Base-by-base conservation (phyloP, 148 eudicot species). In the Arbutus unedo region DNA sequence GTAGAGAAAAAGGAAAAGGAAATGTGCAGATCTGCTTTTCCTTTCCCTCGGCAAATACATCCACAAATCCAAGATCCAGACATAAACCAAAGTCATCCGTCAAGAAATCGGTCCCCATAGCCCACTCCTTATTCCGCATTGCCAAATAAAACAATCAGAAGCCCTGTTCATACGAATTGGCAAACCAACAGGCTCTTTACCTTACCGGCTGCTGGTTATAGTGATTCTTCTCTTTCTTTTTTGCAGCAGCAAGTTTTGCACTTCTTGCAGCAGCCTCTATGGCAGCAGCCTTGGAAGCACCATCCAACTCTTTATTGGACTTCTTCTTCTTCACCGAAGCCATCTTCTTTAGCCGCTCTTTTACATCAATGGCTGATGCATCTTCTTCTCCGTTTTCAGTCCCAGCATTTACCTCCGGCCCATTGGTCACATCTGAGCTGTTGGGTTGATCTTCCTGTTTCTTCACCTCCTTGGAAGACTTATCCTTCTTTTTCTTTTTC, bases 201-300 rank as follows among this genome's bases (percentile, higher is more conserved):
- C 93, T 62, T 21, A 89, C 90, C 2, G 93, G 93, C 77, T 91
- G 93, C 83, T 91, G 93, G 87, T 91, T 91, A 87, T 91, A 91
- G 80, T 89, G 91, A 82, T 85, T 91, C 86, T 91, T 91, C 89
- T 89, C 93, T 82, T 91, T 91, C 93, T 89, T 91, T 84, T 91
- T 91, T 9, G 93, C 88, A 67, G 93, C 90, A 53, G 93, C 93
- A 50, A 91, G 90, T 83, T 72, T 89, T 73, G 93, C 93, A 59
- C 83, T 91, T 84, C 93, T 88, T 2, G 93, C 91, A 78, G 91
- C 93, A 68, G 91, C 93, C 86, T 91, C 93, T 59, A 70, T 78
- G 3, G 93, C 90, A 10, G 91, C 93, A 2, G 93, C 93, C 81
- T 66, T 91, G 8, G 90, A 87, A 0, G 89, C 89, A 25, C 81